Evolutionary conservation across 257 asterid genomes (phyloP).

Genomic region (Linderniella brevidens): DNA sequence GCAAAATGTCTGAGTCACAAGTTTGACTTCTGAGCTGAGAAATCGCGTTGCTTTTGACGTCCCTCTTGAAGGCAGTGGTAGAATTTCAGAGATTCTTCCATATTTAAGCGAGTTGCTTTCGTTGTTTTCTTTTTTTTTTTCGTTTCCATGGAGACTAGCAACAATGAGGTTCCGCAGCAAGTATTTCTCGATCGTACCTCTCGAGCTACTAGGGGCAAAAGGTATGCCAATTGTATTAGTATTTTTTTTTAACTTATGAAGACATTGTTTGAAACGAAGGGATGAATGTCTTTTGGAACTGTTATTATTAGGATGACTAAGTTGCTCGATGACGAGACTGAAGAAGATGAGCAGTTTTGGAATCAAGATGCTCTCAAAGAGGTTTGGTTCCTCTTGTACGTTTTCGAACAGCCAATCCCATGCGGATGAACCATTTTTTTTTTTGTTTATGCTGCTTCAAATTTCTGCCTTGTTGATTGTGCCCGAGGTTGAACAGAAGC

Average conservation of each 20-base stretch:
- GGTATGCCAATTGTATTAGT: constrained; percentile 38
- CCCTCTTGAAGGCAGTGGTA: too few species aligned
- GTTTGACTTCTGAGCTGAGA: too few species aligned
- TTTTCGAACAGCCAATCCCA: too few species aligned
- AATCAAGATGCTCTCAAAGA: constrained; percentile 95
- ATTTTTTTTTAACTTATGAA: constrained; percentile 1
- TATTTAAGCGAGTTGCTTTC: too few species aligned
- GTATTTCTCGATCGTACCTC: constrained; percentile 54
- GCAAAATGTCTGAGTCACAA: too few species aligned
- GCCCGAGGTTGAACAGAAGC: background rate
- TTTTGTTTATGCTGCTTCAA: constrained; percentile 2
- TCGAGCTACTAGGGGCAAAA: constrained; percentile 90
- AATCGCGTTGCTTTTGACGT: too few species aligned
- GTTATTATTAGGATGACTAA: constrained; percentile 52
- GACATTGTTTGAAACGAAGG: background rate
- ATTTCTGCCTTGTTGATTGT: background rate
- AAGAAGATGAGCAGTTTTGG: constrained; percentile 88
- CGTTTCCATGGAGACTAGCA: constrained; percentile 26
- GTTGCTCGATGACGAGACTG: constrained; percentile 71
- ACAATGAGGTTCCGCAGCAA: constrained; percentile 25
- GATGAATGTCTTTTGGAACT: constrained; percentile 6
- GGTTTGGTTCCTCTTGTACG: constrained; percentile 17
- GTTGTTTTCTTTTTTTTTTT: too few species aligned
- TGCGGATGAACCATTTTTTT: constrained; percentile 1
- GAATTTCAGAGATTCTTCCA: too few species aligned